These are phyloP conservation scores for Acanthochlamys bracteata DNA, from an alignment of 106 monocot genomes.

Conservation along the genomic window DNA sequence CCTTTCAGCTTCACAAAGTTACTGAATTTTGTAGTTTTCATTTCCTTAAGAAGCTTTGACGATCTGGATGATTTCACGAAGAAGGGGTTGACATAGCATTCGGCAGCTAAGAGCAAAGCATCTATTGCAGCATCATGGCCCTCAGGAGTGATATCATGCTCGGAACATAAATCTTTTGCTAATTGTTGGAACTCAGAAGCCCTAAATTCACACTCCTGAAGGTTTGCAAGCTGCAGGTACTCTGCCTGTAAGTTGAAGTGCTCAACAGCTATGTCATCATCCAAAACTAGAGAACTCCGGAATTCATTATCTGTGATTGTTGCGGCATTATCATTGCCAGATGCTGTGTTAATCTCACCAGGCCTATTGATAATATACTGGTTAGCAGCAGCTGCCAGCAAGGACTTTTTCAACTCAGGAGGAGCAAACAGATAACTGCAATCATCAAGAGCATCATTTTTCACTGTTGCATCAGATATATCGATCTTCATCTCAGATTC, in stretches of 20 bases:
- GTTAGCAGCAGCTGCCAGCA: slow-evolving; percentile 27
- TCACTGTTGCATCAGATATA: slow-evolving; percentile 29
- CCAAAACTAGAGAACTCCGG: slow-evolving; percentile 21
- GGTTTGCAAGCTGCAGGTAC: slow-evolving; percentile 70
- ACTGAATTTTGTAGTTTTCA: slow-evolving; percentile 22
- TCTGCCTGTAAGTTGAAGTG: slow-evolving; percentile 67
- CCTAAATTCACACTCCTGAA: slow-evolving; percentile 60
- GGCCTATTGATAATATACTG: slow-evolving; percentile 12
- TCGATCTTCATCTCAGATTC: slow-evolving; percentile 45
- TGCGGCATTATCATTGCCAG: slow-evolving; percentile 12
- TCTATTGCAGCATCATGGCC: slow-evolving; percentile 84
- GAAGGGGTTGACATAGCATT: slow-evolving; percentile 91
- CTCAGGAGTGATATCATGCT: slow-evolving; percentile 44
- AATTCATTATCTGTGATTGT: slow-evolving; percentile 18
- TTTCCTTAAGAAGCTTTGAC: slow-evolving; percentile 34
- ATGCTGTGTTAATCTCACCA: slow-evolving; percentile 21
- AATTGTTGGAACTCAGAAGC: slow-evolving; percentile 71
- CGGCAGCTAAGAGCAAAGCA: slow-evolving; percentile 88
- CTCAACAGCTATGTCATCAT: slow-evolving; percentile 34
- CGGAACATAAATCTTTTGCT: slow-evolving; percentile 60
- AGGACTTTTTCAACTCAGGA: slow-evolving; percentile 50
- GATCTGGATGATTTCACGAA: slow-evolving; percentile 57
- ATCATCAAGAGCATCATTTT: slow-evolving; percentile 45
- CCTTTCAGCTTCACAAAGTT: slow-evolving; percentile 25
- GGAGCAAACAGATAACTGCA: slow-evolving; percentile 57